These are phyloP conservation scores for Sextonia rubra DNA, from an alignment of 164 flowering plant species.

Conservation along the genomic window DNA sequence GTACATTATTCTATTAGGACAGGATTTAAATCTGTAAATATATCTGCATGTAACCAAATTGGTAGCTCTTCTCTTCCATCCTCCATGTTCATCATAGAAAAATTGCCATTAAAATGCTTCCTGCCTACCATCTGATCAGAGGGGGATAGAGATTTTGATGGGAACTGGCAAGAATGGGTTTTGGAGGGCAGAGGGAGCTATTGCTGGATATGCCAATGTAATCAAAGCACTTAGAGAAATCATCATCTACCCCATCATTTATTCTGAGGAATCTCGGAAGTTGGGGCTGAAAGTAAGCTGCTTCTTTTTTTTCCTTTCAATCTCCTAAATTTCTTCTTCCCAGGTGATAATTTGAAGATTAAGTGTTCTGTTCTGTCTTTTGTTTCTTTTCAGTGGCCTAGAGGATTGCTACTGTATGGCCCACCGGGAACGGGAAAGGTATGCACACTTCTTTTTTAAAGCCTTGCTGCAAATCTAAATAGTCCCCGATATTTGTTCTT, in stretches of 20 bases:
- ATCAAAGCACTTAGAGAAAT: constrained; percentile 81
- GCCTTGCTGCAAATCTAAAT: not conserved
- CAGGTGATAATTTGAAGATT: not conserved
- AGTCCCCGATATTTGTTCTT: no score
- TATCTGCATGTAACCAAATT: no score
- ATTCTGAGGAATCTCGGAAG: constrained; percentile 40
- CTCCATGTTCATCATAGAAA: no score
- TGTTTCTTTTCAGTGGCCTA: constrained; percentile 64
- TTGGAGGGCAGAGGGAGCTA: constrained; percentile 61
- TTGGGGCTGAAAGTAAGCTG: constrained; percentile 66
- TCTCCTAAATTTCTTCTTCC: not conserved
- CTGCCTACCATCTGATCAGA: not conserved
- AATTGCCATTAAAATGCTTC: no score
- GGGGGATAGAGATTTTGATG: not conserved
- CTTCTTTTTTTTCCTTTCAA: not conserved
- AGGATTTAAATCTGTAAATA: no score
- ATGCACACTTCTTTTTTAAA: constrained; percentile 1
- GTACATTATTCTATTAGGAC: no score
- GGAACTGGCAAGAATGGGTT: not conserved
- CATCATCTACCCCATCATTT: constrained; percentile 54
- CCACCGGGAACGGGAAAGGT: constrained; percentile 99
- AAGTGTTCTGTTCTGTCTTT: not conserved
- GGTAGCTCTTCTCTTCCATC: no score
- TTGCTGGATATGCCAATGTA: constrained; percentile 72
- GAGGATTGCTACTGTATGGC: constrained; percentile 84